Conservation (phyloP, 805 yeast genomes). For the Wickerhamiella vanderwaltii region DNA sequence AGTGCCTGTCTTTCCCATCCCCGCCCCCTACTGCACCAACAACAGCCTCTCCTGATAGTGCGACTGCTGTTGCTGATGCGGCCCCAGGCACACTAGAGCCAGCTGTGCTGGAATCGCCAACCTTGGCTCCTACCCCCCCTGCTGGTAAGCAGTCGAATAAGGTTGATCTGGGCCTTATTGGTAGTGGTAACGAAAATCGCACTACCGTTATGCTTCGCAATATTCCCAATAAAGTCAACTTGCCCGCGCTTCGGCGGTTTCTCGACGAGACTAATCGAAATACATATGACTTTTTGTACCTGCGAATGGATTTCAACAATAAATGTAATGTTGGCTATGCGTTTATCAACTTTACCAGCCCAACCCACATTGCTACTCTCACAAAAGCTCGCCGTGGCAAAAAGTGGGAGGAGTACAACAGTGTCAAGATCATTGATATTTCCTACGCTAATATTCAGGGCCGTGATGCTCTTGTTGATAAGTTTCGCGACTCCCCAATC, state of each 20-base stretch:
- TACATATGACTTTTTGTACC: slow-evolving; percentile 32
- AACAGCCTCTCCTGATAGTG: not conserved
- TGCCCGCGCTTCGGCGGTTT: slow-evolving; percentile 35
- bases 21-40: slow-evolving; percentile 2
- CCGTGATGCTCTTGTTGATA: slow-evolving; percentile 33
- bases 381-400: slow-evolving; percentile 37
- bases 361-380: slow-evolving; percentile 35
- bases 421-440: slow-evolving; percentile 40
- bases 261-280: slow-evolving; percentile 35
- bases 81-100: not conserved
- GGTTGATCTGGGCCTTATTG: slow-evolving; percentile 6
- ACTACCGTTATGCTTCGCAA: slow-evolving; percentile 43
- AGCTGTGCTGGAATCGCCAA: not conserved
- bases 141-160: slow-evolving; percentile 3
- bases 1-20: slow-evolving; percentile 1
- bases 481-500: slow-evolving; percentile 39
- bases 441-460: slow-evolving; percentile 45
- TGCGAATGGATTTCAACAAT: slow-evolving; percentile 41
- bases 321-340: slow-evolving; percentile 48
- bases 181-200: slow-evolving; percentile 26
- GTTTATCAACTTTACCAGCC: slow-evolving; percentile 37
- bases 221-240: slow-evolving; percentile 41
- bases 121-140: not conserved
- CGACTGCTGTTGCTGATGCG: not conserved
- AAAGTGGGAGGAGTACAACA: slow-evolving; percentile 37